Conservation (phyloP, 2,329 filamentous ascomycete species). For the Clarireedia paspali region DNA sequence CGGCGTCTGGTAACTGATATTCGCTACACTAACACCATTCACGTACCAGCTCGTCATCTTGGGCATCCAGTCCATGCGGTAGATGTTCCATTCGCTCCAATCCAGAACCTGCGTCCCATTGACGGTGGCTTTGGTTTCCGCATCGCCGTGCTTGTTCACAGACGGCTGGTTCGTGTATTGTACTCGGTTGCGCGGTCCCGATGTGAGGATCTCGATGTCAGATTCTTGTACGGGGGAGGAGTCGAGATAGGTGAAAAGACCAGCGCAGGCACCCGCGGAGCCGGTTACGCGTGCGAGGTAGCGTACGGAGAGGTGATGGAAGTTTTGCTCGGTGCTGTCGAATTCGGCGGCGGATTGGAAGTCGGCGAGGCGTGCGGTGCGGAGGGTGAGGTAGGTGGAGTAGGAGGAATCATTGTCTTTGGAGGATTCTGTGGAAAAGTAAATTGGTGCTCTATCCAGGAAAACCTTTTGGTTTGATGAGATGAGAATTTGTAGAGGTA, state of each 20-base stretch:
- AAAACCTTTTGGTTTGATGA: neutral
- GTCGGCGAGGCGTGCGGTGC: slow-evolving; percentile 19
- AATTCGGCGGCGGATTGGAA: slow-evolving; percentile 28
- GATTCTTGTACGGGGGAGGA: slow-evolving; percentile 23
- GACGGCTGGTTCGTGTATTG: slow-evolving; percentile 29
- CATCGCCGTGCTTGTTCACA: slow-evolving; percentile 17
- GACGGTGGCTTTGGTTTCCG: slow-evolving; percentile 16
- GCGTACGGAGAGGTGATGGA: slow-evolving; percentile 23
- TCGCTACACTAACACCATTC: slow-evolving; percentile 22
- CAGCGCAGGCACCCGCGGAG: slow-evolving; percentile 26
- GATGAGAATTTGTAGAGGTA: neutral
- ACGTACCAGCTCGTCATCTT: slow-evolving; percentile 25
- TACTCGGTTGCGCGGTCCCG: slow-evolving; percentile 19
- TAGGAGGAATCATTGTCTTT: slow-evolving; percentile 16
- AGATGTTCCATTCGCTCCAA: slow-evolving; percentile 26
- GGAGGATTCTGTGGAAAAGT: slow-evolving; percentile 13
- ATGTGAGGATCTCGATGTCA: slow-evolving; percentile 29
- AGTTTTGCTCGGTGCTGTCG: slow-evolving; percentile 22
- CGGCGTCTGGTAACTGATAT: slow-evolving; percentile 24
- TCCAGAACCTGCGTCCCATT: slow-evolving; percentile 17
- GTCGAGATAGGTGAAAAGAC: slow-evolving; percentile 26
- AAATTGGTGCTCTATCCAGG: neutral
- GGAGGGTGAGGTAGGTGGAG: slow-evolving; percentile 26
- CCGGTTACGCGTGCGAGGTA: slow-evolving; percentile 25
- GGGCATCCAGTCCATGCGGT: slow-evolving; percentile 29